phyloP scores from a whole-genome alignment of 257 asterid genomes.

The Nyctanthes arbortristis region DNA sequence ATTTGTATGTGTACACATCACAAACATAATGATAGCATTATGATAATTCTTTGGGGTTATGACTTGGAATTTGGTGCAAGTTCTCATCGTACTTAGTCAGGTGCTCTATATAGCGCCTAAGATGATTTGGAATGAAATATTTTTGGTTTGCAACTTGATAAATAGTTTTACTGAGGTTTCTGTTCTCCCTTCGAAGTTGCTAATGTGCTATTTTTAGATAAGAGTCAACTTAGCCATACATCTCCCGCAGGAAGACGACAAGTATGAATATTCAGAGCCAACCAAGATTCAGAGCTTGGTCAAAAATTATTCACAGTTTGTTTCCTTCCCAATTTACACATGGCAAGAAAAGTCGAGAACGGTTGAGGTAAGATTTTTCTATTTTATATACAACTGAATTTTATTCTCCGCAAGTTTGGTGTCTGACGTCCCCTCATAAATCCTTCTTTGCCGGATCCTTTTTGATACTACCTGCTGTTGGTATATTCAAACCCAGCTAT shows the following conservation, averaged over 20 bases:
- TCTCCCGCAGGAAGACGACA: slow-evolving; percentile 78
- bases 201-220: neutral
- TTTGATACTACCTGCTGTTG: neutral
- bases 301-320: slow-evolving; percentile 94
- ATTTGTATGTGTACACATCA: slow-evolving; percentile 12
- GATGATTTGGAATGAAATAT: neutral
- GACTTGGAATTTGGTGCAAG: neutral
- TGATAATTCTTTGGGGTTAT: neutral
- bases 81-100: neutral
- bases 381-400: neutral
- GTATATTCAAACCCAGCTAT: neutral
- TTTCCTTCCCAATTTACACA: slow-evolving; percentile 86
- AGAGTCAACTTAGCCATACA: slow-evolving; percentile 7
- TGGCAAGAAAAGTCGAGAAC: slow-evolving; percentile 97
- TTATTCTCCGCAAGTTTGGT: neutral
- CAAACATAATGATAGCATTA: neutral
- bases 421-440: neutral
- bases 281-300: slow-evolving; percentile 82
- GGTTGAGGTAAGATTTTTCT: slow-evolving; percentile 61
- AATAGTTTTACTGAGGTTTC: slow-evolving; percentile 5
- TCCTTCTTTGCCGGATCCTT: neutral
- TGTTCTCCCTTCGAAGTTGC: slow-evolving; percentile 6
- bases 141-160: neutral
- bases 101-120: neutral
- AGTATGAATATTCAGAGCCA: slow-evolving; percentile 90